Percentiles rank a stretch among this genome's conserved stretches.
phyloP scores from a whole-genome alignment of 768 basidiomycete genomes.

The Auriculariales sp. region DNA sequence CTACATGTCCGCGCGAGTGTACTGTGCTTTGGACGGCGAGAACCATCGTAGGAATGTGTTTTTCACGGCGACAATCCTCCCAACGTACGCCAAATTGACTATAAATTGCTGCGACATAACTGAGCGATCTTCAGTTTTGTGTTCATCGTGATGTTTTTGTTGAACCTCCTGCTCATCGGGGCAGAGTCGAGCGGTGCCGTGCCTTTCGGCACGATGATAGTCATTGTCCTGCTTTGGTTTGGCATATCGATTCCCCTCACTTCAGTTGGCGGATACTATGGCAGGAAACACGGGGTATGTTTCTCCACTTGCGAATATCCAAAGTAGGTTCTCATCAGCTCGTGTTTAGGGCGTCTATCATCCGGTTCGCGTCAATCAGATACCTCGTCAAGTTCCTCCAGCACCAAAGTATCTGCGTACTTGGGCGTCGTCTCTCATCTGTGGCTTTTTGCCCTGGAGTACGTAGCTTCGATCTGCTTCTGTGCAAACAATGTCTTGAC shows the following conservation, averaged over 20 bases:
- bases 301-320: neutral
- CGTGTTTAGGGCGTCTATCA: slow-evolving; percentile 55
- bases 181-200: slow-evolving; percentile 90
- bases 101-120: neutral
- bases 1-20: slow-evolving; percentile 74
- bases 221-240: slow-evolving; percentile 81
- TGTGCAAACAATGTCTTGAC: neutral
- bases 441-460: slow-evolving; percentile 89
- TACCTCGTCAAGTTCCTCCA: slow-evolving; percentile 93
- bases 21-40: slow-evolving; percentile 63
- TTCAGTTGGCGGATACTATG: slow-evolving; percentile 69
- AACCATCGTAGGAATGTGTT: slow-evolving; percentile 73
- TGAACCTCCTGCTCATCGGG: slow-evolving; percentile 77
- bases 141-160: slow-evolving; percentile 74
- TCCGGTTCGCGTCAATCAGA: slow-evolving; percentile 81
- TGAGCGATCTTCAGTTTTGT: slow-evolving; percentile 39
- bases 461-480: slow-evolving; percentile 9
- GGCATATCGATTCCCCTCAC: slow-evolving; percentile 87
- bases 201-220: slow-evolving; percentile 82
- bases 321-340: too few species aligned
- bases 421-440: slow-evolving; percentile 65
- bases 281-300: slow-evolving; percentile 73
- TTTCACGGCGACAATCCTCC: slow-evolving; percentile 76
- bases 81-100: slow-evolving; percentile 43
- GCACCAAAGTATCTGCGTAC: slow-evolving; percentile 69